Conservation (phyloP, 225 moss, liverwort and hornwort species). For the Antitrichia curtipendula region DNA sequence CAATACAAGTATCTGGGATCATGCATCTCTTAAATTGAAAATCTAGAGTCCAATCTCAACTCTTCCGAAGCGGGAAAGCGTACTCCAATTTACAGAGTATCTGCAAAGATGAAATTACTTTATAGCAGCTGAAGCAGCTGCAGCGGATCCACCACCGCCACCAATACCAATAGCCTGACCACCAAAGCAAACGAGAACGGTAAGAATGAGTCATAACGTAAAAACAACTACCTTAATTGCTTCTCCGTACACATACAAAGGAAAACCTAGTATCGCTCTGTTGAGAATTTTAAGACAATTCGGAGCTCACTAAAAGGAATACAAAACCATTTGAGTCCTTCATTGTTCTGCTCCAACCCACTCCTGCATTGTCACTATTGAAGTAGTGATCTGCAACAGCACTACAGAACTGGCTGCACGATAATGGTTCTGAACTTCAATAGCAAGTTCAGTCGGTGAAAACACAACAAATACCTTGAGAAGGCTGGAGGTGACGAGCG, state of each 20-base stretch:
- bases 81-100: neutral
- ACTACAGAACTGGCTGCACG: neutral
- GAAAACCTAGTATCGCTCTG: neutral
- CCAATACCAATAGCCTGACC: slow-evolving; percentile 78
- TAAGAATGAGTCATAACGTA: neutral
- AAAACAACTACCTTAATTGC: neutral
- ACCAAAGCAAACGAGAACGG: neutral
- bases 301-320: neutral
- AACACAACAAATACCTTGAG: slow-evolving; percentile 46
- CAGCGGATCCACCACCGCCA: slow-evolving; percentile 79
- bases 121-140: slow-evolving; percentile 91
- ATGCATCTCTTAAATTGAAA: neutral
- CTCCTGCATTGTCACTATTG: neutral
- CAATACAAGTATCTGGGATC: neutral
- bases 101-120: slow-evolving; percentile 28
- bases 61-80: neutral
- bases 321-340: neutral
- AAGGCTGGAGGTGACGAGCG: slow-evolving; percentile 93
- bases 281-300: neutral
- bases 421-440: neutral
- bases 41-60: neutral
- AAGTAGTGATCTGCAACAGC: neutral
- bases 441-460: neutral
- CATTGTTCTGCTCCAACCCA: neutral
- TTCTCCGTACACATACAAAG: neutral